Base-by-base conservation (phyloP, 1,284 basidiomycete species). In the Phlebopus sp. region DNA sequence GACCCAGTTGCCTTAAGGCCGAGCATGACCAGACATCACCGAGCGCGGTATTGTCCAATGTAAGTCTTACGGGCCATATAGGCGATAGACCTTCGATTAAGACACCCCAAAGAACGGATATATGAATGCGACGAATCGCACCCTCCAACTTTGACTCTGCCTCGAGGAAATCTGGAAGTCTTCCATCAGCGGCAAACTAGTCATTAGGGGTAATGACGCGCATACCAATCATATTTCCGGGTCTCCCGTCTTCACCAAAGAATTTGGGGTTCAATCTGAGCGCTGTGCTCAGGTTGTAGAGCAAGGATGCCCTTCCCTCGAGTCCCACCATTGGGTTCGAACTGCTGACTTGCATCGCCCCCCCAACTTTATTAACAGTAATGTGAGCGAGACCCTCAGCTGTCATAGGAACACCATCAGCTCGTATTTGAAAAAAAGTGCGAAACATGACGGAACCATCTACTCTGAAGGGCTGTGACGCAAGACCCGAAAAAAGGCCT, bases 21-120 rank as follows among this genome's bases (percentile, higher is more conserved):
- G 77, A 66, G 56, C 89, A 92, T 5, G 84, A 86, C 94, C 94
- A 97, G 37, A 93, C 92, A 62, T 97, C 94, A 23, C 94, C 94
- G 10, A 96, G 78, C 0, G 87, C 65, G 10, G 86, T 66, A 2
- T 81, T 84, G 36, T 73, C 77, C 39, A 92, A 70, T 1, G 75
- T 72, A 1, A 82, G 80, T 23, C 93, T 82, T n/a, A 81, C 71
- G 0, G 90, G 94, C 95, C 95, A 97, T 60, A 97, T 93, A 8
- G 84, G 78, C 39, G 86, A 81, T 9, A 98, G 76, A 3, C 92
- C 89, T 27, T 89, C 81, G 49, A 96, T 86, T 41, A 97, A 79
- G 6, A 81, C 81, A 21, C 81, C 69, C 93, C 95, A 97, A 17
- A 98, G 78, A 0, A 79, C 76, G 3, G 82, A 68, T 53, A 92